Base-by-base conservation (phyloP, 257 asterid genomes). In the Solanum chiquidenum region DNA sequence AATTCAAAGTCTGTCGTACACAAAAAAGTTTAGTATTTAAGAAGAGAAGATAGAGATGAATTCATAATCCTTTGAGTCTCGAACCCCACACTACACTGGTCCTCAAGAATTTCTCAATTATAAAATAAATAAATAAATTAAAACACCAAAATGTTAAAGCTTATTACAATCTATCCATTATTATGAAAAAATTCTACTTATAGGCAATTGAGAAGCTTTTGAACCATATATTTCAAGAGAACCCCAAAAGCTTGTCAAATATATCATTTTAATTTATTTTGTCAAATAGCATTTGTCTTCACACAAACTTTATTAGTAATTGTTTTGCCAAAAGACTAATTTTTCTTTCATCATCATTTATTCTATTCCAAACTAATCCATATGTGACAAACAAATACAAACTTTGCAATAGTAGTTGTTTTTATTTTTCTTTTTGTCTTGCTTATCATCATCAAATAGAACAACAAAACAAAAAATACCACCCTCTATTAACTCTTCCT, bases 391-490 rank as follows among this genome's bases (percentile, higher is more conserved):
- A 16, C 68, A 80, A 18, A 46, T 44, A 80, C 66, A 80, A 80
- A 80, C 40, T 80, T 55, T 42, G 55, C 16, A 84, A 23, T 58
- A 66, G 86, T 73, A 72, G 88, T 83, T 72, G 46, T 14, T 12
- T 73, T 77, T 38, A 2, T n/a, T 12, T 16, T 71, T 18, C 1
- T 52, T 52, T 73, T 73, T 89, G 92, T 89, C 91, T 34, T 62
- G 66, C 89, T 86, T 62, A 29, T 49, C 85, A 46, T 80, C 85
- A 82, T 29, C 85, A 82, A 46, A 82, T 82, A 0, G 12, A 80
- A 46, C 68, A 80, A 29, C 0, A 46, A 79, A 79, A 7, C 12
- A 33, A 27, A 76, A 37, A 40, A 72, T 33, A 5, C 37, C 12
- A 37, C 66, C 87, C 62, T 2, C 12, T 37, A 37, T 66, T 85